Evolutionary conservation across 1,139 yeast genomes (phyloP).

Genomic region (Candida dubliniensis): DNA sequence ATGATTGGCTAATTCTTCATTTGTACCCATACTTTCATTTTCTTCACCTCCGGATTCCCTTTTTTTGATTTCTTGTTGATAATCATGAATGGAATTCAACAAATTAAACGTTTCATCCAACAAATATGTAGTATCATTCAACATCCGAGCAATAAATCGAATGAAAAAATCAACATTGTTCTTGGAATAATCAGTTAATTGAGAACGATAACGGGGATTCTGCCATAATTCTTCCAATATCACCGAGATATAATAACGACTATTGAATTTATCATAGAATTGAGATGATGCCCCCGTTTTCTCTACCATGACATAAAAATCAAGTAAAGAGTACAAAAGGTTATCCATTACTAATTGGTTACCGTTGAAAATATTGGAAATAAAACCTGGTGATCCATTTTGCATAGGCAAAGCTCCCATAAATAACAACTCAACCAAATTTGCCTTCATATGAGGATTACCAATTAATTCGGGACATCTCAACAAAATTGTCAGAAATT

Average conservation of each 20-base stretch:
- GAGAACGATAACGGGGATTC: constrained; percentile 62
- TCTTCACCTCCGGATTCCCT: constrained; percentile 20
- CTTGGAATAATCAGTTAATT: constrained; percentile 65
- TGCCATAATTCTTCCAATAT: constrained; percentile 86
- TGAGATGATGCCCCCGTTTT: constrained; percentile 95
- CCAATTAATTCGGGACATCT: constrained; percentile 86
- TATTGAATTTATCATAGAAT: constrained; percentile 92
- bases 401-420: constrained; percentile 65
- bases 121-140: constrained; percentile 89
- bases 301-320: constrained; percentile 91
- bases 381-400: constrained; percentile 68
- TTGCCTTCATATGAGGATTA: constrained; percentile 90
- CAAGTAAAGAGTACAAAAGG: constrained; percentile 77
- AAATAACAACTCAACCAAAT: constrained; percentile 77
- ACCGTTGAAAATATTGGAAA: constrained; percentile 62
- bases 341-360: constrained; percentile 65
- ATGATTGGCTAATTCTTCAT: constrained; percentile 59
- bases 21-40: constrained; percentile 51
- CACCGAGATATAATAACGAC: constrained; percentile 81
- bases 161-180: constrained; percentile 79
- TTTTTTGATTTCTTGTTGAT: constrained; percentile 58
- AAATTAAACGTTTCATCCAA: constrained; percentile 88
- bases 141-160: constrained; percentile 88
- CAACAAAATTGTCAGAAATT: constrained; percentile 69
- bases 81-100: constrained; percentile 71